Evolutionary conservation across 495 filamentous ascomycete species (phyloP).

Genomic region (Daldinia decipiens): DNA sequence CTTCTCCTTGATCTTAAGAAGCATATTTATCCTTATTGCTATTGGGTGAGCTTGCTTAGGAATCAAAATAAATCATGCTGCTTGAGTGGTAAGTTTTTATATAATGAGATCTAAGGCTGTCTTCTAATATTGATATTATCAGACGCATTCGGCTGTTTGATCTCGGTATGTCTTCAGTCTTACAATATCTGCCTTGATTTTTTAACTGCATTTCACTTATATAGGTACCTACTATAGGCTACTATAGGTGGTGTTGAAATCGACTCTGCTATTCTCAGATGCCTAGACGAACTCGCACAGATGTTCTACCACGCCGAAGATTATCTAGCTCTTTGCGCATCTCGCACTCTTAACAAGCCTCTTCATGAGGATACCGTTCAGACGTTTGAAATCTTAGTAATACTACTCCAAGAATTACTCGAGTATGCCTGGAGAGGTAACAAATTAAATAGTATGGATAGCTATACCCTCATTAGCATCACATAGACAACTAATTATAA

Average conservation of each 20-base stretch:
- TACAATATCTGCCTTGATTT: not conserved
- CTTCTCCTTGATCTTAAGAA: not conserved
- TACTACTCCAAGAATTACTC: not conserved
- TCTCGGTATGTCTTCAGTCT: not conserved
- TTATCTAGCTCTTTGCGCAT: not conserved
- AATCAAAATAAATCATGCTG: not conserved
- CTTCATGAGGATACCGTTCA: not conserved
- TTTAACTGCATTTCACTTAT: not conserved
- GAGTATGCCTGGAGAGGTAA: not conserved
- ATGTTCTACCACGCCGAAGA: not conserved
- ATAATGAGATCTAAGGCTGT: not conserved
- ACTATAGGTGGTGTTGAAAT: not conserved
- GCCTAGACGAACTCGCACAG: not conserved
- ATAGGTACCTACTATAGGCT: not conserved
- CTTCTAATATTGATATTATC: not conserved
- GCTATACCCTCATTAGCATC: not conserved
- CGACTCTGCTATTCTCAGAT: not conserved
- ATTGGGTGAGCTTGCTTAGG: not conserved
- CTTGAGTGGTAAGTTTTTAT: not conserved
- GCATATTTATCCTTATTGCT: not conserved
- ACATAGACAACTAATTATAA: not conserved
- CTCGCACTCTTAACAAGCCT: not conserved
- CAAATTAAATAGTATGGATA: not conserved
- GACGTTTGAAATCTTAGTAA: not conserved
- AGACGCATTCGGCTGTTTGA: not conserved